A percentile compares a stretch with the other conserved stretches of the same genome.
These are phyloP conservation scores for Aureobasidium leucospermi DNA, from an alignment of 2,329 filamentous ascomycete species.

Conservation along the genomic window DNA sequence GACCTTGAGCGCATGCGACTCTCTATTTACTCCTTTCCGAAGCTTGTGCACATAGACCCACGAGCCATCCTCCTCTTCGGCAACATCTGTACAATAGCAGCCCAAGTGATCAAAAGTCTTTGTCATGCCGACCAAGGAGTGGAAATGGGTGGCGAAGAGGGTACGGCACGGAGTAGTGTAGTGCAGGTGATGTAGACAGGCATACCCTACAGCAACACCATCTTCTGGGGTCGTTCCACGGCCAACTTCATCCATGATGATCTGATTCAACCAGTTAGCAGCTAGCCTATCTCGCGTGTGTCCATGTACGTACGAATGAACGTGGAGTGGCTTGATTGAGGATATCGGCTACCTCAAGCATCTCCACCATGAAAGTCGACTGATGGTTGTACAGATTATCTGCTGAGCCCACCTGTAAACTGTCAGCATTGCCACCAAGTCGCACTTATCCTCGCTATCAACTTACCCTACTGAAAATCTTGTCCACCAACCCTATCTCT, in stretches of 20 bases:
- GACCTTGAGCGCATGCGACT: slow-evolving; percentile 93
- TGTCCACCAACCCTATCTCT: slow-evolving; percentile 85
- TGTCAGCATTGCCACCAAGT: background rate
- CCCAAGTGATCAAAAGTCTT: slow-evolving; percentile 52
- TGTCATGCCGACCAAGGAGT: slow-evolving; percentile 72
- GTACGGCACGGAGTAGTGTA: slow-evolving; percentile 69
- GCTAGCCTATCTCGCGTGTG: background rate
- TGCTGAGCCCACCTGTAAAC: slow-evolving; percentile 56
- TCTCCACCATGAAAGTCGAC: slow-evolving; percentile 99
- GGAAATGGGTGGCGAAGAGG: slow-evolving; percentile 94
- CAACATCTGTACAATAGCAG: slow-evolving; percentile 83
- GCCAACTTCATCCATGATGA: slow-evolving; percentile 95
- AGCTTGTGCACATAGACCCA: slow-evolving; percentile 86
- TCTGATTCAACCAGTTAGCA: background rate
- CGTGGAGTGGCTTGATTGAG: slow-evolving; percentile 73
- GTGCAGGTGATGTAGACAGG: slow-evolving; percentile 77
- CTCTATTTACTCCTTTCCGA: slow-evolving; percentile 71
- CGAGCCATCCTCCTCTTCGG: slow-evolving; percentile 56
- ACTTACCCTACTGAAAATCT: slow-evolving; percentile 72
- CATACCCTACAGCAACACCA: slow-evolving; percentile 82
- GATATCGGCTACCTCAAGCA: slow-evolving; percentile 92
- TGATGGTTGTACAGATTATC: slow-evolving; percentile 93
- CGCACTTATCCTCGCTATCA: background rate
- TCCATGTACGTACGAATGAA: slow-evolving; percentile 54
- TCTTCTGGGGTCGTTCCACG: slow-evolving; percentile 91